Percentiles rank a stretch among this genome's conserved stretches.
phyloP scores from a whole-genome alignment of 805 yeast genomes.

The Lipomyces anomalus region DNA sequence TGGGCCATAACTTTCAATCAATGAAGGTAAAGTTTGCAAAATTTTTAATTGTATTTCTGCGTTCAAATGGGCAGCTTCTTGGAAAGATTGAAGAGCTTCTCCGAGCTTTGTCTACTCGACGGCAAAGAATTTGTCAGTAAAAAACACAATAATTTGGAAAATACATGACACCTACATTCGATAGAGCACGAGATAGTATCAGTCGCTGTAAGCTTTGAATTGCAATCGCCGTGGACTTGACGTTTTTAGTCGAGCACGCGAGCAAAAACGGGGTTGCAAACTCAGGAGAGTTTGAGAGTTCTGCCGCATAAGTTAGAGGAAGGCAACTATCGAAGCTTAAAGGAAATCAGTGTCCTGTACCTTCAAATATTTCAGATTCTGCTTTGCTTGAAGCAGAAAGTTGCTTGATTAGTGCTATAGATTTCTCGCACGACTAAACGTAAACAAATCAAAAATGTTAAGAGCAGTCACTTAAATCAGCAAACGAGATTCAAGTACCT shows the following conservation, averaged over 20 bases:
- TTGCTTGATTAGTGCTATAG: slow-evolving; percentile 14
- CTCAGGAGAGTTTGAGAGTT: slow-evolving; percentile 43
- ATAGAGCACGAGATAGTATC: slow-evolving; percentile 49
- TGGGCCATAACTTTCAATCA: slow-evolving; percentile 58
- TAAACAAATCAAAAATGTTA: slow-evolving; percentile 32
- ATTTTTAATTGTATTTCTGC: slow-evolving; percentile 81
- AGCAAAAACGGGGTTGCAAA: slow-evolving; percentile 64
- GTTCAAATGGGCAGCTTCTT: slow-evolving; percentile 69
- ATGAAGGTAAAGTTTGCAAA: slow-evolving; percentile 71
- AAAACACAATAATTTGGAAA: too few species aligned
- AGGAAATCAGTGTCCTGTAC: slow-evolving; percentile 18
- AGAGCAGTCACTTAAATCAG: slow-evolving; percentile 6
- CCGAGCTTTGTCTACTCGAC: slow-evolving; percentile 32
- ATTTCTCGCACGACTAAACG: slow-evolving; percentile 29
- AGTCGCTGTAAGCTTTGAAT: slow-evolving; percentile 65
- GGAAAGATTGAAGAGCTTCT: slow-evolving; percentile 58
- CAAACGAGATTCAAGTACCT: slow-evolving; percentile 34
- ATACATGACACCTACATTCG: slow-evolving; percentile 38
- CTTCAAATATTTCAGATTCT: slow-evolving; percentile 25
- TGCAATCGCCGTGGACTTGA: slow-evolving; percentile 65
- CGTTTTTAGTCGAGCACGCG: slow-evolving; percentile 69
- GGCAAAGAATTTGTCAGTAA: too few species aligned
- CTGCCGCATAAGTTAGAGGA: slow-evolving; percentile 10
- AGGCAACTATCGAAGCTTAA: neutral
- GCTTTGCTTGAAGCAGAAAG: slow-evolving; percentile 17